Conservation (phyloP, 345 rosid genomes). For the Atalantia buxifolia region DNA sequence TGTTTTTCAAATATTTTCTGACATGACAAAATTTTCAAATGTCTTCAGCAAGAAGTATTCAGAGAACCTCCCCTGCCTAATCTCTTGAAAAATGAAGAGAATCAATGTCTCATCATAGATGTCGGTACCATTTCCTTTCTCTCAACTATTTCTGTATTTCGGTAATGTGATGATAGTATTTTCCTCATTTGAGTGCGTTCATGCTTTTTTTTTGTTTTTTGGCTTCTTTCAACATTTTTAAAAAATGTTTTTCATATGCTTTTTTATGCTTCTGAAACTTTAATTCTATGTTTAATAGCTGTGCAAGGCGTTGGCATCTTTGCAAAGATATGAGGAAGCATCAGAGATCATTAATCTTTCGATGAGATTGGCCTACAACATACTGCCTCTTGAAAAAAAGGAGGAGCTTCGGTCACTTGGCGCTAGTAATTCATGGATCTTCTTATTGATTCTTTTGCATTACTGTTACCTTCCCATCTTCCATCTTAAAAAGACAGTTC, state of each 20-base stretch:
- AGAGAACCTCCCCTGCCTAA: conserved; percentile 46
- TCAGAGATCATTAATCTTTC: conserved; percentile 54
- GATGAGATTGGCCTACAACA: conserved; percentile 32
- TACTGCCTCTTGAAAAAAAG: conserved; percentile 43
- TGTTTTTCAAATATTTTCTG: not conserved
- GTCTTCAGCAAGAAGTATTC: conserved; percentile 35
- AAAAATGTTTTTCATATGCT: not conserved
- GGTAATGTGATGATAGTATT: not conserved
- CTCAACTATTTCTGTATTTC: not conserved
- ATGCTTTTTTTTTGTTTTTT: not conserved
- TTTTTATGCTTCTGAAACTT: not conserved
- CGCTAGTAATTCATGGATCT: conserved; percentile 57
- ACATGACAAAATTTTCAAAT: conserved; percentile 5
- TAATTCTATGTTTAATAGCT: conserved; percentile 34
- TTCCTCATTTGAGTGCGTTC: not conserved
- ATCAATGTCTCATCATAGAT: conserved; percentile 72
- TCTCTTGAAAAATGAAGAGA: conserved; percentile 66
- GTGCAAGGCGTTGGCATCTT: conserved; percentile 75
- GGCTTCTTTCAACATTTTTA: no score
- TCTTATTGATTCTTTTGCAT: conserved; percentile 4
- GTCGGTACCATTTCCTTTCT: conserved; percentile 35
- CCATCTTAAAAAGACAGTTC: not conserved
- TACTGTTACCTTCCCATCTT: not conserved
- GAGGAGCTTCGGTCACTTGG: conserved; percentile 83
- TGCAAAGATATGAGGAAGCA: conserved; percentile 78